Evolutionary conservation across 2,329 filamentous ascomycete species (phyloP).

Genomic region (Cadophora sp.): DNA sequence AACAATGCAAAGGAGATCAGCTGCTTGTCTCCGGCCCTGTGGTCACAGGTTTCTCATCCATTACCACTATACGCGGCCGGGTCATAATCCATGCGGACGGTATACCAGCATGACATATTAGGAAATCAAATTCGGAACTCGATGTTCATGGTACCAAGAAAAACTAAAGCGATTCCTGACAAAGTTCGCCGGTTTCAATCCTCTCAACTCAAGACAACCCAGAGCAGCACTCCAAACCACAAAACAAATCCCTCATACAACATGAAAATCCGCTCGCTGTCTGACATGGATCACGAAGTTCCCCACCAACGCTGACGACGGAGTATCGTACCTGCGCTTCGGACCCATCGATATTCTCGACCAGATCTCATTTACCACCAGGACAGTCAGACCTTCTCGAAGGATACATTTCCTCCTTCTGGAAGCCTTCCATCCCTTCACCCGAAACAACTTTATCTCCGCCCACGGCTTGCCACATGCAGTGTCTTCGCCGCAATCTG

Average conservation of each 20-base stretch:
- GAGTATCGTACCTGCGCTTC: not conserved
- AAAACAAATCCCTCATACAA: not conserved
- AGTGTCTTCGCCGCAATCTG: not conserved
- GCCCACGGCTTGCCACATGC: not conserved
- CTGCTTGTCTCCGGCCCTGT: not conserved
- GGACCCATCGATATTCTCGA: not conserved
- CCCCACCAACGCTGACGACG: not conserved
- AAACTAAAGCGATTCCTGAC: not conserved
- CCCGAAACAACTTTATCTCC: not conserved
- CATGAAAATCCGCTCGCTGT: not conserved
- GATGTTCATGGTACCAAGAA: not conserved
- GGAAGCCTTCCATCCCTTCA: not conserved
- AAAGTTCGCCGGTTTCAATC: not conserved
- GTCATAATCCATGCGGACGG: not conserved
- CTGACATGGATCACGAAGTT: not conserved
- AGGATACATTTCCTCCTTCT: not conserved
- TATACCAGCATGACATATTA: not conserved
- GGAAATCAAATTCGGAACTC: not conserved
- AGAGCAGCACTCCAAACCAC: not conserved
- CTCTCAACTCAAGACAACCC: not conserved
- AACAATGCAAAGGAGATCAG: constrained; percentile 6
- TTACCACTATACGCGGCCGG: not conserved
- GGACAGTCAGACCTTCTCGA: not conserved
- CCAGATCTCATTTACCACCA: not conserved
- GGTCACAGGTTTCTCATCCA: not conserved